These are phyloP conservation scores for Chytriomyces hyalinus DNA, from an alignment of 192 early-diverging fungal species.

Conservation along the genomic window DNA sequence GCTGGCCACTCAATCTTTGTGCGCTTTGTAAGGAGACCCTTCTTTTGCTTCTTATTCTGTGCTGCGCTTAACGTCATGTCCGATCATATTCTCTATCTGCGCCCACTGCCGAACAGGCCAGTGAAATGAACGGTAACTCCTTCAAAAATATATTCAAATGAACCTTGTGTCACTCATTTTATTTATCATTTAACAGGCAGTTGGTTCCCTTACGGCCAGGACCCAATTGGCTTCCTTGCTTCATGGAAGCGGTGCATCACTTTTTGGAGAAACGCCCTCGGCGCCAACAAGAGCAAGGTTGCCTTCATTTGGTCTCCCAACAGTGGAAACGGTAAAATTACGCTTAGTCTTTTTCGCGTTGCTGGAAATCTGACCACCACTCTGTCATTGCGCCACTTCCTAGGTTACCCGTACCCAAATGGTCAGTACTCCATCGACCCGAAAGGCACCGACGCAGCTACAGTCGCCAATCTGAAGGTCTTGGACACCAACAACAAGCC, in stretches of 20 bases:
- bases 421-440: slow-evolving; percentile 10
- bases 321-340: slow-evolving; percentile 16
- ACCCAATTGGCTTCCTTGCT: slow-evolving; percentile 30
- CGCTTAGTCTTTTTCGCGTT: neutral
- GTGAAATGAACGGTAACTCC: slow-evolving; percentile 40
- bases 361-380: neutral
- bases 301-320: slow-evolving; percentile 40
- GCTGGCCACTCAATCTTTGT: slow-evolving; percentile 31
- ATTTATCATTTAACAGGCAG: neutral
- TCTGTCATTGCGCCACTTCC: neutral
- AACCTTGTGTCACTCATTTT: neutral
- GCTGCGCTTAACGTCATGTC: neutral
- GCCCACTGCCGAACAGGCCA: neutral
- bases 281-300: slow-evolving; percentile 31
- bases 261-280: slow-evolving; percentile 21
- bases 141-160: neutral
- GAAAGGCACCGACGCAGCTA: slow-evolving; percentile 9
- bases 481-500: slow-evolving; percentile 31
- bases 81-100: neutral
- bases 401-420: slow-evolving; percentile 17
- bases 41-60: neutral
- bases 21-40: slow-evolving; percentile 10
- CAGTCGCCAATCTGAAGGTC: slow-evolving; percentile 25
- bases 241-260: slow-evolving; percentile 27
- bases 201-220: slow-evolving; percentile 42